Evolutionary conservation across 768 basidiomycete genomes (phyloP), one percentile per base, ranked within the genome.

Genomic region (Tulasnella sp.): DNA sequence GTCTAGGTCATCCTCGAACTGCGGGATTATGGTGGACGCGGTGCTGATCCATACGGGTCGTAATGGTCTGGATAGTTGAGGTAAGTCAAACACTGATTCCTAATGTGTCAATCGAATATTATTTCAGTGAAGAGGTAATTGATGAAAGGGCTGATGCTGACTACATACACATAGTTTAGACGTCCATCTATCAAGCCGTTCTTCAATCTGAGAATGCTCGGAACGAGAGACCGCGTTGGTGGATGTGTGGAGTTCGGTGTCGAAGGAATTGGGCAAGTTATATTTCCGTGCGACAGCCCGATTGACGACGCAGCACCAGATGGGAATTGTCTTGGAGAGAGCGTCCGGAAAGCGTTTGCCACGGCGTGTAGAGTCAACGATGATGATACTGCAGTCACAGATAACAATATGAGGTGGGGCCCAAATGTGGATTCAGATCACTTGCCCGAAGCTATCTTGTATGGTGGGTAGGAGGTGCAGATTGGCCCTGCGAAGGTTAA

Each of bases 261-360:
- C 78, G 21, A 44, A 31, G 31, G 8, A 38, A 38, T 5, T 63
- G 41, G 4, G 31, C 34, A 11, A 15, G n/a, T 4, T 63, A 58
- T 8, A 65, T 53, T 1, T 41, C 25, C 29, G 46, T 27, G 46
- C 62, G 31, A 80, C 69, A 27, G 80, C 84, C 52, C 81, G 75
- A 66, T 94, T 97, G 62, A 94, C 74, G 3, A 92, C 87, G 8
- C 87, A 75, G 68, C 93, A 94, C 94, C 94, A 98, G 52, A 93
- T 86, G 0, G 93, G 93, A 1, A 97, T 77, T 0, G 92, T 94
- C 67, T 94, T 98, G 1, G 87, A 87, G 1, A 97, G 75, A 0
- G 93, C 91, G 63, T 98, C 94, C 1, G 94, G 94, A 49, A 94
- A 84, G 12, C 91, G 82, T 72, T 98, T 97, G 8, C 94, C 94